Evolutionary conservation across 2,329 filamentous ascomycete genomes (phyloP).

Genomic region (Metarhizium rileyi): DNA sequence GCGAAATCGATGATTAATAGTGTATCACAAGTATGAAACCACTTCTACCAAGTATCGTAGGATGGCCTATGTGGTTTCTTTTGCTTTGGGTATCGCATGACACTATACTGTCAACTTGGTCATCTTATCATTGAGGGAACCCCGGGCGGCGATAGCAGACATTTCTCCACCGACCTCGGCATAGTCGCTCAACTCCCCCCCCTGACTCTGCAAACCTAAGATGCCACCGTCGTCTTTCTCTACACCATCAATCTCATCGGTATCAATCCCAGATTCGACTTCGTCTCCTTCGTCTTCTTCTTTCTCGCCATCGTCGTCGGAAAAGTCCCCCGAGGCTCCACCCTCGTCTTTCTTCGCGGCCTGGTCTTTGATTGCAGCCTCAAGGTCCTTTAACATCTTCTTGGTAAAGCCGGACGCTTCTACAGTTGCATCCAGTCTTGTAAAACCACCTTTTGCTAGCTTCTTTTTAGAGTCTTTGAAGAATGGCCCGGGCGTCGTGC

Average conservation of each 20-base stretch:
- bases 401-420: slow-evolving; percentile 92
- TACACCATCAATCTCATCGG: slow-evolving; percentile 9
- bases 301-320: slow-evolving; percentile 19
- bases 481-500: slow-evolving; percentile 72
- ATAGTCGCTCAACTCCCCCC: not conserved
- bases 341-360: slow-evolving; percentile 36
- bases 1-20: slow-evolving; percentile 13
- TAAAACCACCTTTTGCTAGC: slow-evolving; percentile 53
- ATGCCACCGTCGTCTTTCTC: not conserved
- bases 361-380: slow-evolving; percentile 79
- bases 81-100: slow-evolving; percentile 13
- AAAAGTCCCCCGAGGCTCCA: slow-evolving; percentile 14
- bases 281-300: slow-evolving; percentile 21
- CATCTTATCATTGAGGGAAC: slow-evolving; percentile 13
- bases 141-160: slow-evolving; percentile 10
- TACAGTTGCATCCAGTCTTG: slow-evolving; percentile 74
- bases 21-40: slow-evolving; percentile 5
- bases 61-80: not conserved
- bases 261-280: slow-evolving; percentile 18
- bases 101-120: slow-evolving; percentile 19
- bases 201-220: not conserved
- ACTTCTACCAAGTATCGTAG: not conserved
- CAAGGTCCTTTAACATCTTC: slow-evolving; percentile 93
- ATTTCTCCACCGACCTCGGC: not conserved
- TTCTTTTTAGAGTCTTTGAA: slow-evolving; percentile 76